A percentile compares a stretch with the other conserved stretches of the same genome.
Evolutionary conservation across 352 stramenopile species (phyloP).

Genomic region (Phytophthora hybrid): DNA sequence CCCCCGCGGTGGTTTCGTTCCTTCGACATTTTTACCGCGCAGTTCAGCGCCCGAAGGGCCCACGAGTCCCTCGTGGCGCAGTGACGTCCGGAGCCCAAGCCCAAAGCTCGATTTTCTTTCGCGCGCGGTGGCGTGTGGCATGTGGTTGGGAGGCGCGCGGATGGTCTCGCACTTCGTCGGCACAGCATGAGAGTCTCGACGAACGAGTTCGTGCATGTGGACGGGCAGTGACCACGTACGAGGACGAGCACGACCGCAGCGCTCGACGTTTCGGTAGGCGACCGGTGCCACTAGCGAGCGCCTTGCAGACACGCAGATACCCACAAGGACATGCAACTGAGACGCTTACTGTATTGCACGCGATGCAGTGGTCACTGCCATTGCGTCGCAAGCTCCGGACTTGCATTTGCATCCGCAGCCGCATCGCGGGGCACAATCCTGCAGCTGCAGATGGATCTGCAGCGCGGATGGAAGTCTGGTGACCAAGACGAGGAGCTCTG

Average conservation of each 20-base stretch:
- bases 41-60: slow-evolving; percentile 27
- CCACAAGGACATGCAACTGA: neutral
- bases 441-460: neutral
- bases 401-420: neutral
- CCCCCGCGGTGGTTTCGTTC: slow-evolving; percentile 32
- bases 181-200: no score
- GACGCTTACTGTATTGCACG: no score
- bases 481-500: neutral
- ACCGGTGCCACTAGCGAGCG: no score
- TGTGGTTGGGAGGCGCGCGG: slow-evolving; percentile 6
- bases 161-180: slow-evolving; percentile 26
- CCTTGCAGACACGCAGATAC: neutral
- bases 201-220: no score
- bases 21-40: slow-evolving; percentile 35
- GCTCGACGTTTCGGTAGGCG: slow-evolving; percentile 11
- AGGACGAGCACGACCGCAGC: neutral
- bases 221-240: neutral
- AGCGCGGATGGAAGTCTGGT: no score
- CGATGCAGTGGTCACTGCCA: no score
- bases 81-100: slow-evolving; percentile 20
- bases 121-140: slow-evolving; percentile 11
- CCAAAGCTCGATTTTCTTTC: slow-evolving; percentile 33
- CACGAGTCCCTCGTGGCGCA: slow-evolving; percentile 7
- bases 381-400: neutral
- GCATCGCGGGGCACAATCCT: slow-evolving; percentile 8